phyloP scores from a whole-genome alignment of 495 filamentous ascomycete genomes.

The Aspergillus saccharolyticus region DNA sequence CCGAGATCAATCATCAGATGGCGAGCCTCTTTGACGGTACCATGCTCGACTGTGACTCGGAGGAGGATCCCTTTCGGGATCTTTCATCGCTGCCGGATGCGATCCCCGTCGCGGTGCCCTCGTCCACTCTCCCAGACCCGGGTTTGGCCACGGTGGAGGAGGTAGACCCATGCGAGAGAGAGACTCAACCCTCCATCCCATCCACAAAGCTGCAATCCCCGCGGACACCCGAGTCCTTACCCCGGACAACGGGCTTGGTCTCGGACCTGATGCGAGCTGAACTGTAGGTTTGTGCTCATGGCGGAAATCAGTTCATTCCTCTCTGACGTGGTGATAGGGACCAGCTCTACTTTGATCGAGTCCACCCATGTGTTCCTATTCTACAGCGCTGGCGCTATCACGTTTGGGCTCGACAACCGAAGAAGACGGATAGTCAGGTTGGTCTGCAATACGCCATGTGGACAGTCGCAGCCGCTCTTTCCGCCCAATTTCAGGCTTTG shows the following conservation, averaged over 20 bases:
- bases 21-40: slow-evolving; percentile 12
- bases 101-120: background rate
- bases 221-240: slow-evolving; percentile 5
- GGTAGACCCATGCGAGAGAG: background rate
- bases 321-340: slow-evolving; percentile 27
- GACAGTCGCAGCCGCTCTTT: slow-evolving; percentile 48
- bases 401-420: slow-evolving; percentile 26
- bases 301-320: background rate
- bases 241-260: slow-evolving; percentile 13
- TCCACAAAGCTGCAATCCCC: slow-evolving; percentile 6
- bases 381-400: slow-evolving; percentile 45
- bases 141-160: background rate
- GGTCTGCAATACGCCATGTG: slow-evolving; percentile 55
- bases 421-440: slow-evolving; percentile 27
- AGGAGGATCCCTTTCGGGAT: slow-evolving; percentile 16
- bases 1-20: slow-evolving; percentile 18
- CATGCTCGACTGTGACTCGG: slow-evolving; percentile 15
- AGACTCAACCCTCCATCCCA: slow-evolving; percentile 4
- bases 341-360: slow-evolving; percentile 55
- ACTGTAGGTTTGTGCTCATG: slow-evolving; percentile 24
- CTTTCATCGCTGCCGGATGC: background rate
- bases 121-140: background rate
- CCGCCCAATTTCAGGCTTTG: slow-evolving; percentile 46
- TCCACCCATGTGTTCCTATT: slow-evolving; percentile 51
- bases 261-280: slow-evolving; percentile 36